phyloP scores from a whole-genome alignment of 2,329 filamentous ascomycete genomes.

The Beauveria varroae region DNA sequence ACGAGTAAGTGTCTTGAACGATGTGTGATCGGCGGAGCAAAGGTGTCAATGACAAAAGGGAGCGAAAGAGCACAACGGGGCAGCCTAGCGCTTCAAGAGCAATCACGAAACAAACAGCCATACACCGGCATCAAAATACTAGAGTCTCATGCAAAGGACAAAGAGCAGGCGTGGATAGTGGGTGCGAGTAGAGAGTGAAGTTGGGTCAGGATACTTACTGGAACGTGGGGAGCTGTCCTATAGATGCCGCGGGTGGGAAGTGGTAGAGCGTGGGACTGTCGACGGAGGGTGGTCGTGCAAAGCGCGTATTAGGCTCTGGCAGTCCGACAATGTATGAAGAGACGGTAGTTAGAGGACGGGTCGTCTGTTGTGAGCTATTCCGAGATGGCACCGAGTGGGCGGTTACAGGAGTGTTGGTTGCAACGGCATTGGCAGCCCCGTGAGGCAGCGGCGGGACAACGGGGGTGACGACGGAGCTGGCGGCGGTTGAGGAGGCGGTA shows the following conservation, averaged over 20 bases:
- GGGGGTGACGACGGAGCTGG: conserved; percentile 4
- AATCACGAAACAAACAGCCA: not conserved
- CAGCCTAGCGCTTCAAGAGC: not conserved
- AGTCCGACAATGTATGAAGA: conserved; percentile 30
- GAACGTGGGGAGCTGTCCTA: not conserved
- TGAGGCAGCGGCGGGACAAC: conserved; percentile 9
- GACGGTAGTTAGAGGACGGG: conserved; percentile 6
- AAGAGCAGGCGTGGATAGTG: not conserved
- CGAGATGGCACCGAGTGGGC: not conserved
- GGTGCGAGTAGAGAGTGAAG: not conserved
- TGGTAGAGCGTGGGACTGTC: conserved; percentile 58
- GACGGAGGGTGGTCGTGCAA: conserved; percentile 46
- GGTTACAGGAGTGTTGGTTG: not conserved
- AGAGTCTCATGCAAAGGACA: not conserved
- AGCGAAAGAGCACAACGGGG: not conserved
- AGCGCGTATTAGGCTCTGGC: conserved; percentile 44
- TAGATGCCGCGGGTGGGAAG: conserved; percentile 31
- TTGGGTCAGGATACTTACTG: conserved; percentile 9
- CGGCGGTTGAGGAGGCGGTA: conserved; percentile 21
- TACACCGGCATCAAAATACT: not conserved
- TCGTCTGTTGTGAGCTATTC: not conserved
- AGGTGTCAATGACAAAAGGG: too few species aligned
- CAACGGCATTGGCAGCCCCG: not conserved
- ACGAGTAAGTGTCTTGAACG: not conserved
- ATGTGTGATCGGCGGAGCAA: not conserved